Evolutionary conservation across 495 filamentous ascomycete species (phyloP).

Genomic region (Podospora sp.): DNA sequence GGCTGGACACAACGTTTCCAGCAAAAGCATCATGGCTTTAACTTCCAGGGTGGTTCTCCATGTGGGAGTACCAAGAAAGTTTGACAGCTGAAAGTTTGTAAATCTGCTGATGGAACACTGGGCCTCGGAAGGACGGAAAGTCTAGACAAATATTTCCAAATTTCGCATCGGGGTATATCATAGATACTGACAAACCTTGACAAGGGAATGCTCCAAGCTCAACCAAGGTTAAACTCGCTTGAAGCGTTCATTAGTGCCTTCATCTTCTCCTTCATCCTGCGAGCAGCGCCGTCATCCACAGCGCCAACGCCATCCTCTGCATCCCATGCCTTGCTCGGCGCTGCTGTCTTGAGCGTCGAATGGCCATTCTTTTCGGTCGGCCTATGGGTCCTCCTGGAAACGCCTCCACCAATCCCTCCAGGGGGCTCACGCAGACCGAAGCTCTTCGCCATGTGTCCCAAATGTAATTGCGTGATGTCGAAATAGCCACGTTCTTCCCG

Average conservation of each 20-base stretch:
- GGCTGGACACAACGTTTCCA: no score
- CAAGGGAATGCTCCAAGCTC: background rate
- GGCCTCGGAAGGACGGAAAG: background rate
- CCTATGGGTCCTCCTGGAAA: conserved; percentile 42
- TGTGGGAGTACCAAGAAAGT: no score
- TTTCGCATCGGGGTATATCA: conserved; percentile 1
- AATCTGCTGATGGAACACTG: background rate
- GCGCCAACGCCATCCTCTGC: conserved; percentile 38
- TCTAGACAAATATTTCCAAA: background rate
- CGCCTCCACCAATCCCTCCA: conserved; percentile 66
- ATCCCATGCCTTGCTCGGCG: conserved; percentile 17
- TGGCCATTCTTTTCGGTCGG: conserved; percentile 27
- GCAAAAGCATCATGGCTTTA: no score
- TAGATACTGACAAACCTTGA: background rate
- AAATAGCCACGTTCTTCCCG: conserved; percentile 80
- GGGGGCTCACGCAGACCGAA: conserved; percentile 89
- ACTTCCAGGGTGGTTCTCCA: no score
- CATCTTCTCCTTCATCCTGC: conserved; percentile 81
- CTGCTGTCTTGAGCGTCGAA: conserved; percentile 13
- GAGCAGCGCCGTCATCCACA: conserved; percentile 63
- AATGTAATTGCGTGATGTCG: conserved; percentile 83
- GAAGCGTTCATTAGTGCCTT: conserved; percentile 71
- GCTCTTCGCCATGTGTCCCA: conserved; percentile 91
- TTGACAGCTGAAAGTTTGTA: no score
- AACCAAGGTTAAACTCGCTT: conserved; percentile 89